Evolutionary conservation across 1,139 yeast genomes (phyloP), one percentile per base, ranked within the genome.

Genomic region (Scheffersomyces stambukii): DNA sequence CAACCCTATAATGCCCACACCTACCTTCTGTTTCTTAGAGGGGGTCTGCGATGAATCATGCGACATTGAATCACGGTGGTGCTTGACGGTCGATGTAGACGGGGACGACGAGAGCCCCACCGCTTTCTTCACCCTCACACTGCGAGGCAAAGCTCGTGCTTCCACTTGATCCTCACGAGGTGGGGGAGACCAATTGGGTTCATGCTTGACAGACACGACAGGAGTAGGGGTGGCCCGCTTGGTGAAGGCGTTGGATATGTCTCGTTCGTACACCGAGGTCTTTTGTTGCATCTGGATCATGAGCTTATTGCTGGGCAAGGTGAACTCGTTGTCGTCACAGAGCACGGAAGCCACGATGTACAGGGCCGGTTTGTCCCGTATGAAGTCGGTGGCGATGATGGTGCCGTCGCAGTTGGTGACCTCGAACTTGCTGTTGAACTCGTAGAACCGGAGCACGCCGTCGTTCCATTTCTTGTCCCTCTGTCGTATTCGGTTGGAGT

Each of bases 391-490:
- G 7, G 55, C 57, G 4, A 69, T 54, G 12, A 65, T 32, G 22
- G 51, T 29, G 14, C 57, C 60, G 13, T 50, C 59, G 8, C 57
- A 63, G 32, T 60, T 64, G 20, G 10, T 11, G 3, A 75, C 49
- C 40, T 71, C 71, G 4, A 71, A 46, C 37, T 70, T 66, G 28
- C 61, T 56, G 43, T 75, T 75, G 48, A 69, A 57, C 37, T 60
- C 66, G 45, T 67, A 74, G 47, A 56, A 70, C 32, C 55, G 59
- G 27, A 75, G 48, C 13, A 37, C 46, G 3, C 83, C 83, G 39
- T 77, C 82, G 28, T 54, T 50, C 81, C 81, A 77, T 32, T 52
- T 56, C 47, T 75, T 75, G 21, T 63, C 64, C 44, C 64, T 70
- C 45, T 77, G 80, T 2, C 47, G 46, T 19, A 75, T 42, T 22